These are phyloP conservation scores for Trichosporon asahii DNA, from an alignment of 1,284 basidiomycete genomes.

Conservation along the genomic window DNA sequence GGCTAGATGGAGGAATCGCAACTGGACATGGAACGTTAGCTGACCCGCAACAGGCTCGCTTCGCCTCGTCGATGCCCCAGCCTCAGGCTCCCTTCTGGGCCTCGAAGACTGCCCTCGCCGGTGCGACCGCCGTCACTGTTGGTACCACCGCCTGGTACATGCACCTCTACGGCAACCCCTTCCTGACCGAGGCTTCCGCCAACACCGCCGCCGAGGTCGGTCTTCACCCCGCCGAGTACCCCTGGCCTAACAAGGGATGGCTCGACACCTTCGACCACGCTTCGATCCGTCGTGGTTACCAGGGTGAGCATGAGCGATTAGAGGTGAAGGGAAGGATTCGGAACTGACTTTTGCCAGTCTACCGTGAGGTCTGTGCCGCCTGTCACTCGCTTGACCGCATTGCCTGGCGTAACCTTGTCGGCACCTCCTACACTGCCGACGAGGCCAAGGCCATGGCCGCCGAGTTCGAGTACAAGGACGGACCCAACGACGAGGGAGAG, in stretches of 20 bases:
- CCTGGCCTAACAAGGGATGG: constrained; percentile 84
- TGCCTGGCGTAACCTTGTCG: constrained; percentile 99
- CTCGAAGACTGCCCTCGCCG: constrained; percentile 74
- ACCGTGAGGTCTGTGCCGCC: constrained; percentile 97
- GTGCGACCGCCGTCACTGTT: constrained; percentile 72
- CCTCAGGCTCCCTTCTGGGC: constrained; percentile 36
- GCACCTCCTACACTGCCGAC: constrained; percentile 92
- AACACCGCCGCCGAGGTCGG: constrained; percentile 90
- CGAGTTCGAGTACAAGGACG: constrained; percentile 94
- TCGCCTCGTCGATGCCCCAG: constrained; percentile 39
- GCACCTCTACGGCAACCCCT: constrained; percentile 87
- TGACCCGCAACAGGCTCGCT: constrained; percentile 38
- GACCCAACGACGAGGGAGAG: constrained; percentile 90
- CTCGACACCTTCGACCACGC: constrained; percentile 95
- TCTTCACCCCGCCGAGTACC: constrained; percentile 81
- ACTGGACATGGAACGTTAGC: neutral
- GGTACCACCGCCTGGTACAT: constrained; percentile 95
- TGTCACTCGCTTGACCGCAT: constrained; percentile 99
- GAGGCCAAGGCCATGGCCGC: constrained; percentile 91
- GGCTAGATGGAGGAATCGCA: neutral
- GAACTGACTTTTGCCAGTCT: constrained; percentile 58
- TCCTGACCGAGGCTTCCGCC: constrained; percentile 82
- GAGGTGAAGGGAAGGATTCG: neutral
- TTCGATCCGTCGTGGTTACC: constrained; percentile 91
- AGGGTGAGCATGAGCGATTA: constrained; percentile 50